Evolutionary conservation across 1,139 yeast species (phyloP), one percentile per base, ranked within the genome.

Genomic region (Eremothecium cymbalariae): DNA sequence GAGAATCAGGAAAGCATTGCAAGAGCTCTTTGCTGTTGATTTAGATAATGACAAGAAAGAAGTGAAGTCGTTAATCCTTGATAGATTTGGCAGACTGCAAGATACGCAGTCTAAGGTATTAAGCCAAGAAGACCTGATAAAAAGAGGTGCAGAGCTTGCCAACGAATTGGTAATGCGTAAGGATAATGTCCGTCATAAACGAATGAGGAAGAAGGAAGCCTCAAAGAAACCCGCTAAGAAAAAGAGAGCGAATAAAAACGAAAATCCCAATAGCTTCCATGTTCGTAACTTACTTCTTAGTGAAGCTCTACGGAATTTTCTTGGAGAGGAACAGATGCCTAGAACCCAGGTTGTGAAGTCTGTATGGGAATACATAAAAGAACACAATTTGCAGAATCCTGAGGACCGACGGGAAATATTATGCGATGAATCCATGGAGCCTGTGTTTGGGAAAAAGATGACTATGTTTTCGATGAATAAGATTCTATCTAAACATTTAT

Each of bases 281-380:
- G 36, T 40, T 2, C 41, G 44, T 4, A 38, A 50, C 18, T 55
- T 58, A 14, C 34, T 52, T 59, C 54, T 80, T 21, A 73, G 82
- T 15, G 64, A 68, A 4, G 70, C 68, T 30, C 64, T 83, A 25
- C 63, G 66, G 27, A 62, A 51, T 4, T 56, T 82, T 16, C 44
- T 72, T 16, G 68, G 66, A 1, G 62, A 50, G 6, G 46, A 65
- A 7, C 73, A 65, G 37, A 52, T 70, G 36, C 69, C 84, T 2
- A 62, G 94, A 46, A 79, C 93, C 0, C 79, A 78, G 50, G 77
- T 79, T 18, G 88, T 81, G 20, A 80, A 81, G 46, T 62, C 60
- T 31, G 60, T 83, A 14, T 84, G 95, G 95, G 71, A 65, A 8
- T 76, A 84, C 53, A 81, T 84, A 44, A 80, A 77, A 50, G 69